Base-by-base conservation (phyloP, 805 yeast species). In the Yamadazyma endophytica region DNA sequence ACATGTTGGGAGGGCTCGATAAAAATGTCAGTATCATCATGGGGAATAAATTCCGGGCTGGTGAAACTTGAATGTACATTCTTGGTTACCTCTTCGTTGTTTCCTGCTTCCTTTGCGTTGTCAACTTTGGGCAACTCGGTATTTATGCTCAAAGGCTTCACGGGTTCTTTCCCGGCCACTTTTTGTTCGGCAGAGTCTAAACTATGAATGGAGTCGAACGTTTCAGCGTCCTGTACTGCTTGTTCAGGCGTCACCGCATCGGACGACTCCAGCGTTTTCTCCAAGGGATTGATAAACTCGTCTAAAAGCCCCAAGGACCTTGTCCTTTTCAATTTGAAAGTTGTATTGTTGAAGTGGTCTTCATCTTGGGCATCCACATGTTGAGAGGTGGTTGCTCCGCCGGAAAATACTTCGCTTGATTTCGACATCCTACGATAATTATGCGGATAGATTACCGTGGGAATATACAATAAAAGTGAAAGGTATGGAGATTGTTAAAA, bases 1-100 rank as follows among this genome's bases (percentile, higher is more conserved):
- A 92, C 98, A 52, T 89, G 97, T 33, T 81, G 74, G 30, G 83
- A 75, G 4, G 97, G 96, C 49, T 83, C 92, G 44, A 77, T 75
- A 31, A 73, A 74, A 21, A 89, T 67, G 49, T 82, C 94, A 19
- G 77, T 75, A 58, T 89, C 97, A 58, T 89, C 97, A 46, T 82
- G 92, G n/a, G 83, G 81, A 16, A 64, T 46, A 24, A 67, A 47
- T 21, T 61, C 68, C 4, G 62, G 64, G 21, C 55, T 46, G 11
- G 44, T 43, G 26, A 44, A 33, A 5, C 37, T 17, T 14, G 40
- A n/a, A 19, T 19, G n/a, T 24, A 24, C 26, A 13, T 26, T 21
- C 3, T 19, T 20, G 1, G 25, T 17, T 15, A 31, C 32, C 5
- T 18, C 22, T n/a, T 26, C 33, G 20, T 23, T 29, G 3, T 35